phyloP scores from a whole-genome alignment of 1,284 basidiomycete genomes.

The Trichosporon sp. region DNA sequence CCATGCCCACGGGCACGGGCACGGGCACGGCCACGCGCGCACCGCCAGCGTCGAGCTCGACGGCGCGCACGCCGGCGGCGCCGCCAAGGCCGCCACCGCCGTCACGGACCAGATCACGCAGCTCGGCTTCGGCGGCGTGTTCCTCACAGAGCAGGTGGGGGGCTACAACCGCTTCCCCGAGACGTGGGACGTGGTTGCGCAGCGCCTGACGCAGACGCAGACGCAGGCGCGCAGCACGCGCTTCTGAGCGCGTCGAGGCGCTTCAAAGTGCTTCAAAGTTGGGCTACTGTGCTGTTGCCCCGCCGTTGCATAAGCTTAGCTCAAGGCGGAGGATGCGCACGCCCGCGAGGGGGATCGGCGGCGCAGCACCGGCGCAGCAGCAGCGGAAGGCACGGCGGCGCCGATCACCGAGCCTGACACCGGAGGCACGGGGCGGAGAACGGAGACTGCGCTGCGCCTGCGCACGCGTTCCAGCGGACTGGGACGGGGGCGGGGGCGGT shows the following conservation, averaged over 20 bases:
- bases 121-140: conserved; percentile 9
- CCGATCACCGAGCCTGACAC: too few species aligned
- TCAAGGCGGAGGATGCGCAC: too few species aligned
- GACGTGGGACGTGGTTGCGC: background rate
- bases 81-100: background rate
- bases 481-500: background rate
- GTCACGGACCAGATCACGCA: background rate
- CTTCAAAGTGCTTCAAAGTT: too few species aligned
- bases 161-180: conserved; percentile 10
- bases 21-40: background rate
- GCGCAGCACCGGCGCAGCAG: too few species aligned
- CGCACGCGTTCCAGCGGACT: background rate
- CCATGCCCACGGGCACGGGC: background rate
- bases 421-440: background rate
- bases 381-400: too few species aligned
- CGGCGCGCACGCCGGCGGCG: background rate
- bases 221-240: background rate
- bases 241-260: too few species aligned
- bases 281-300: too few species aligned
- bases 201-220: background rate
- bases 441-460: too few species aligned
- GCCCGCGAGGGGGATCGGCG: too few species aligned
- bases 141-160: conserved; percentile 10
- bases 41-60: background rate
- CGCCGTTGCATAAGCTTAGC: too few species aligned